Evolutionary conservation across 2,329 filamentous ascomycete genomes (phyloP).

Genomic region (Dactylellina sp.): DNA sequence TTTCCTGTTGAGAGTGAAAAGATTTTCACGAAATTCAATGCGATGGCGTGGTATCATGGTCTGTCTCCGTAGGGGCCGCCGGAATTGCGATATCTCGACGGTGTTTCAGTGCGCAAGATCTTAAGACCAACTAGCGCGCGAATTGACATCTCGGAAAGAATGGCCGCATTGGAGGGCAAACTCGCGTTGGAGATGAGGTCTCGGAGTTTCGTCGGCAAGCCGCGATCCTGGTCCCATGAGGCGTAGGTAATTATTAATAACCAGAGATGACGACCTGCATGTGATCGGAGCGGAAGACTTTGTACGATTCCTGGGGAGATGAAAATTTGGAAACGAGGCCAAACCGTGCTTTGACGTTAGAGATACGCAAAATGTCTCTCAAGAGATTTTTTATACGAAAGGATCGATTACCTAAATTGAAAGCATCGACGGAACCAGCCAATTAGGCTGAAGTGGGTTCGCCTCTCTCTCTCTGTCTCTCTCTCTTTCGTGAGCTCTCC

Average conservation of each 20-base stretch:
- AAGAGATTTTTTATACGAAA: too few species aligned
- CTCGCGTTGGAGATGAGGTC: constrained; percentile 1
- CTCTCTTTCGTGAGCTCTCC: not conserved
- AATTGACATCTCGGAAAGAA: constrained; percentile 4
- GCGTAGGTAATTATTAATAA: not conserved
- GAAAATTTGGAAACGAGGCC: too few species aligned
- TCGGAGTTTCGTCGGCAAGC: constrained; percentile 19
- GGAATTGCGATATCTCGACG: constrained; percentile 10
- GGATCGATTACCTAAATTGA: too few species aligned
- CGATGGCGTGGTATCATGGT: not conserved
- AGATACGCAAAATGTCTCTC: too few species aligned
- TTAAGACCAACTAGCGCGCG: not conserved
- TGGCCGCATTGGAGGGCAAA: not conserved
- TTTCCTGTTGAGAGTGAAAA: not conserved
- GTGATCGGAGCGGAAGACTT: constrained; percentile 3
- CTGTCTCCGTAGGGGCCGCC: not conserved
- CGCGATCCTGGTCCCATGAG: constrained; percentile 13
- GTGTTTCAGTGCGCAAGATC: constrained; percentile 4
- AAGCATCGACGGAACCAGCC: too few species aligned
- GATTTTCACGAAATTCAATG: constrained; percentile 6
- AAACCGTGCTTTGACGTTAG: too few species aligned
- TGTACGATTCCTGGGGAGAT: too few species aligned
- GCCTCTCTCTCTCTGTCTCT: not conserved
- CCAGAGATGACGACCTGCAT: not conserved
- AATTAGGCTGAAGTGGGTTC: too few species aligned